Evolutionary conservation across 1,139 yeast species (phyloP).

Genomic region (Yamadazyma triangularis): DNA sequence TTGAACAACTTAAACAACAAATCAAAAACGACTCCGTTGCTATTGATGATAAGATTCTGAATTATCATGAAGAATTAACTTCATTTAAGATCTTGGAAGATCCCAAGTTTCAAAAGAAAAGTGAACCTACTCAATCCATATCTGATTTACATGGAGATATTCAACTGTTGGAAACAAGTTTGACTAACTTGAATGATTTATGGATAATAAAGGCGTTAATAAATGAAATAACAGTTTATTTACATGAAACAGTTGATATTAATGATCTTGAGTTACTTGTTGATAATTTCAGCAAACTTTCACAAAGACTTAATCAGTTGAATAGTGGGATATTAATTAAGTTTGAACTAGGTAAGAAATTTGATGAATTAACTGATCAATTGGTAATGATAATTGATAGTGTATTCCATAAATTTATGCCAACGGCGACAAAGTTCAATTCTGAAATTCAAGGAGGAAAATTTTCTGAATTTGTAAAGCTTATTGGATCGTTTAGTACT

Average conservation of each 20-base stretch:
- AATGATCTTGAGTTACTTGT: constrained; percentile 17
- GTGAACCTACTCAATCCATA: constrained; percentile 7
- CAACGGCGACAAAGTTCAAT: constrained; percentile 18
- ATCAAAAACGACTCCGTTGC: constrained; percentile 2
- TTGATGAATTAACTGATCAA: constrained; percentile 8
- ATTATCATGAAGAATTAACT: constrained; percentile 8
- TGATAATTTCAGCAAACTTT: constrained; percentile 16
- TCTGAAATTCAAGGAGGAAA: constrained; percentile 9
- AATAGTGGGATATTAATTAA: constrained; percentile 9
- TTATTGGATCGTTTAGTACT: constrained; percentile 9
- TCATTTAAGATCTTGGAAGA: constrained; percentile 16
- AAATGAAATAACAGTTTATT: constrained; percentile 16
- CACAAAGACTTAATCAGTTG: constrained; percentile 7
- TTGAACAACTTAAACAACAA: constrained; percentile 5
- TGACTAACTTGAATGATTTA: constrained; percentile 18
- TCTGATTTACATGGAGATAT: constrained; percentile 18
- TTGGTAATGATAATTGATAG: constrained; percentile 6
- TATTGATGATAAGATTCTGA: constrained; percentile 2
- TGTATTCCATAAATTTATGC: constrained; percentile 16
- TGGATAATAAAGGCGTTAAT: constrained; percentile 19
- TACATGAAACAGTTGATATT: constrained; percentile 9
- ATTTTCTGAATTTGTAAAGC: constrained; percentile 11
- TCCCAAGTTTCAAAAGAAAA: constrained; percentile 7
- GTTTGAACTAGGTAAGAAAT: constrained; percentile 9
- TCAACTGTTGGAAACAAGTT: constrained; percentile 11